A percentile compares a stretch with the other conserved stretches of the same genome.
Evolutionary conservation across 2,329 filamentous ascomycete genomes (phyloP).

Genomic region (Xylariaceae sp.): DNA sequence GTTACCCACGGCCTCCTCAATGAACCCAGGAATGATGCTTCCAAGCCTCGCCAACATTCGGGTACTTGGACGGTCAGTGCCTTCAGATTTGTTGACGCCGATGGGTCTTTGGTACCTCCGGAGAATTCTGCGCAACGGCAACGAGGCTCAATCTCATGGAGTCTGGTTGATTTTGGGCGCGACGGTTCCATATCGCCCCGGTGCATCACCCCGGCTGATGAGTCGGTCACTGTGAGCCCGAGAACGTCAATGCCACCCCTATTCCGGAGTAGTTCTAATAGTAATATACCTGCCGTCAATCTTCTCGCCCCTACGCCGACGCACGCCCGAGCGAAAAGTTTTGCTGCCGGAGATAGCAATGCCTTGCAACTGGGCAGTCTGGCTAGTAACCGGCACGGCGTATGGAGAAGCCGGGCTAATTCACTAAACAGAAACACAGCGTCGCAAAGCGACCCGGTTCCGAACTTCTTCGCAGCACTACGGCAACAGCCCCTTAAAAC

Average conservation of each 20-base stretch:
- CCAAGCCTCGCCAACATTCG: conserved; percentile 22
- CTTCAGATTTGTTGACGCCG: conserved; percentile 17
- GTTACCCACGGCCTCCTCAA: conserved; percentile 22
- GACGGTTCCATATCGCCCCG: conserved; percentile 8
- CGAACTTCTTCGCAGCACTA: conserved; percentile 13
- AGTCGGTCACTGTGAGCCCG: conserved; percentile 9
- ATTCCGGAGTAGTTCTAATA: too few species aligned
- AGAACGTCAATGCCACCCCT: too few species aligned
- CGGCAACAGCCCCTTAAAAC: conserved; percentile 6
- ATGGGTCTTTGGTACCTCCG: conserved; percentile 7
- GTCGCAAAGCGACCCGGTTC: conserved; percentile 9
- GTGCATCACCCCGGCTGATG: conserved; percentile 2
- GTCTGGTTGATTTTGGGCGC: conserved; percentile 20
- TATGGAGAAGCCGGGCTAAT: conserved; percentile 1
- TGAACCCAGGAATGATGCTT: conserved; percentile 9
- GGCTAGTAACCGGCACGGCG: too few species aligned
- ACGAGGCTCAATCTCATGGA: conserved; percentile 23
- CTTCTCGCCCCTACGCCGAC: too few species aligned
- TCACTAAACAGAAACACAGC: not conserved
- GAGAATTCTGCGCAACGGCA: conserved; percentile 9
- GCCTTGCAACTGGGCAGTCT: too few species aligned
- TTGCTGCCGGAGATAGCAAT: too few species aligned
- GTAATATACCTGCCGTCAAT: too few species aligned
- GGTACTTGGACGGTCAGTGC: conserved; percentile 26
- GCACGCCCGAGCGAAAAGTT: too few species aligned